These are phyloP conservation scores for Geotrichum cucujoidarum DNA, from an alignment of 1,139 yeast genomes.

Conservation along the genomic window DNA sequence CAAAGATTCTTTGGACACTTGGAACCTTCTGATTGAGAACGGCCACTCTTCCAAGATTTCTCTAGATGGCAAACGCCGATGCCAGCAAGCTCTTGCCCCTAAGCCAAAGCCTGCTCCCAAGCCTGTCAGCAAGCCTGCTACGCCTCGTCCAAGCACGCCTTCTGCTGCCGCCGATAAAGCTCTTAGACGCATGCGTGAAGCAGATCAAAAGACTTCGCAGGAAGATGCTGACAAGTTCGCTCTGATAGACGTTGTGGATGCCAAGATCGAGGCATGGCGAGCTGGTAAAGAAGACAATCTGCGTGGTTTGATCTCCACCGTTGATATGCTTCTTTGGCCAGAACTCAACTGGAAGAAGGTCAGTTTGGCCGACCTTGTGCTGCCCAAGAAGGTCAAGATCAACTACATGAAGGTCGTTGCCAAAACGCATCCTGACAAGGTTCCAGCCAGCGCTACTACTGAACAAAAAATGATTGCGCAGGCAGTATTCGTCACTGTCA, in stretches of 20 bases:
- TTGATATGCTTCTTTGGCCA: conserved; percentile 62
- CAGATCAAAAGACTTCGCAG: conserved; percentile 45
- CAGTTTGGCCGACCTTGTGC: conserved; percentile 66
- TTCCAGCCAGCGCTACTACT: conserved; percentile 49
- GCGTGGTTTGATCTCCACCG: conserved; percentile 63
- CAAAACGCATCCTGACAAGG: conserved; percentile 90
- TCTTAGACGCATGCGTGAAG: conserved; percentile 45
- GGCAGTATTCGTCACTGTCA: conserved; percentile 74
- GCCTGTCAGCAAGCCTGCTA: conserved; percentile 26
- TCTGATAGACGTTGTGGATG: conserved; percentile 58
- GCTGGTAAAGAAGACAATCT: conserved; percentile 71
- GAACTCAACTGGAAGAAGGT: conserved; percentile 59
- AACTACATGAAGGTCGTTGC: conserved; percentile 90
- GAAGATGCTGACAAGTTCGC: conserved; percentile 53
- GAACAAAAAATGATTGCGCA: conserved; percentile 83
- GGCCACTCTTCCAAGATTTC: conserved; percentile 62
- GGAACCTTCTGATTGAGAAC: conserved; percentile 56
- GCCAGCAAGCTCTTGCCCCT: conserved; percentile 54
- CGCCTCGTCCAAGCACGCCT: conserved; percentile 27
- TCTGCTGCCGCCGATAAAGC: conserved; percentile 42
- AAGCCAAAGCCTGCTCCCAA: conserved; percentile 11
- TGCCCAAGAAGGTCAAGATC: conserved; percentile 87
- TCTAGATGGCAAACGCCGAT: conserved; percentile 80
- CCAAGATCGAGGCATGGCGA: conserved; percentile 58
- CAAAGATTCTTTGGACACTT: conserved; percentile 55